phyloP scores from a whole-genome alignment of 331 rosid genomes.

The Malus hybrid region DNA sequence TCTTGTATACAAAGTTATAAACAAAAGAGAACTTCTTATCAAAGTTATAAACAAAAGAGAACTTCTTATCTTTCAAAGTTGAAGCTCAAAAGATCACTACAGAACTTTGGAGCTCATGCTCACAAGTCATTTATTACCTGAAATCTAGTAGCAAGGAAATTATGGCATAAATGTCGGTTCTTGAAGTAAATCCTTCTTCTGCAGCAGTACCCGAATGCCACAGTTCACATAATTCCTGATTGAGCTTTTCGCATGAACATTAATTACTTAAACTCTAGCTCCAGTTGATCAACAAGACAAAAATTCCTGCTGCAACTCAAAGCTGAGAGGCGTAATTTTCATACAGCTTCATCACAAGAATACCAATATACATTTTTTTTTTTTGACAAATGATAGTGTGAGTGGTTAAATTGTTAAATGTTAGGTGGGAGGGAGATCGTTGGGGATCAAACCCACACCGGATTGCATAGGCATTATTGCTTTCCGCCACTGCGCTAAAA shows the following conservation, averaged over 20 bases:
- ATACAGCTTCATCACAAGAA: background rate
- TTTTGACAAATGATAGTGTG: too few relatives aligned
- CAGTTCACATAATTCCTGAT: background rate
- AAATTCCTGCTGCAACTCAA: conserved; percentile 2
- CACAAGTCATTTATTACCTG: background rate
- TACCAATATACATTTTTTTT: too few relatives aligned
- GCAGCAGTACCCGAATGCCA: background rate
- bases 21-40: too few relatives aligned
- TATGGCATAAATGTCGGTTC: background rate
- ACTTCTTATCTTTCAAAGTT: too few relatives aligned
- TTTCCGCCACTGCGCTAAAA: too few relatives aligned
- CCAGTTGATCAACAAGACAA: background rate
- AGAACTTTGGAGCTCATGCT: background rate
- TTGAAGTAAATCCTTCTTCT: background rate
- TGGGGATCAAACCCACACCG: too few relatives aligned
- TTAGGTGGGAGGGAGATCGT: too few relatives aligned
- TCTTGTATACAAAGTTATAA: too few relatives aligned
- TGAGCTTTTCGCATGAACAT: background rate
- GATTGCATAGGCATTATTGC: too few relatives aligned
- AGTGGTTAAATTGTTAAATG: too few relatives aligned
- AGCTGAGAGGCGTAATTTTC: background rate
- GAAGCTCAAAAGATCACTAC: too few relatives aligned
- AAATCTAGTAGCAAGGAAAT: background rate
- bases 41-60: too few relatives aligned
- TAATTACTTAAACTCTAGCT: background rate